Evolutionary conservation across 805 yeast species (phyloP), one percentile per base, ranked within the genome.

Genomic region (Candida chauliodis): DNA sequence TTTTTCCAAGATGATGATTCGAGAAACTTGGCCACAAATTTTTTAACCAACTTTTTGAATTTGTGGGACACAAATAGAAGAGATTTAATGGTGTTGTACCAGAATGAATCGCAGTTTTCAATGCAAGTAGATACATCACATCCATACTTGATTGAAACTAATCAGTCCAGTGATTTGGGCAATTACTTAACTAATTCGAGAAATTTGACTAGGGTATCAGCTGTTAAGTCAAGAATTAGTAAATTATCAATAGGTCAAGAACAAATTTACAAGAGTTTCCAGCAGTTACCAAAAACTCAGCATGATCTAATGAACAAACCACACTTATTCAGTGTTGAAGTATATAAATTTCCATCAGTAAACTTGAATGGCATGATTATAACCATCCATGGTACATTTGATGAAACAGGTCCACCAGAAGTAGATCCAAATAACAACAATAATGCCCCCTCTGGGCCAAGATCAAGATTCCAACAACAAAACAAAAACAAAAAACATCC

Each of bases 41-140:
- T 93, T 57, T 67, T 90, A 5, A 61, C 87, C 20, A 83, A 85
- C 47, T 93, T 76, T 59, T 66, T 85, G 42, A 78, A 79, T 38
- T 63, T 83, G 34, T 93, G 95, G 95, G 99, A 93, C 63, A 51
- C 73, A 5, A 79, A 85, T 53, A 68, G 99, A 43, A 52, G 70
- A 8, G 90, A 82, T 40, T 66, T 93, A 34, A 56, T 83, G 58
- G 72, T 75, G 30, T 66, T 93, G 21, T 93, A 93, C 56, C 87
- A 93, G 37, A 75, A 76, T 34, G 84, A 82, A 51, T 87, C 97
- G 0, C 86, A 84, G 54, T 91, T 93, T 51, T 89, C 97, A 0
- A 56, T 84, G 38, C 83, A 85, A 43, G 78, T 82, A 16, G 95
- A 88, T 60, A 67, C 86, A 1, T 65, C 80, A 0, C 82, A 83